These are phyloP conservation scores for Dunaliella sp. DNA, from an alignment of 139 green algal genomes.

Conservation along the genomic window DNA sequence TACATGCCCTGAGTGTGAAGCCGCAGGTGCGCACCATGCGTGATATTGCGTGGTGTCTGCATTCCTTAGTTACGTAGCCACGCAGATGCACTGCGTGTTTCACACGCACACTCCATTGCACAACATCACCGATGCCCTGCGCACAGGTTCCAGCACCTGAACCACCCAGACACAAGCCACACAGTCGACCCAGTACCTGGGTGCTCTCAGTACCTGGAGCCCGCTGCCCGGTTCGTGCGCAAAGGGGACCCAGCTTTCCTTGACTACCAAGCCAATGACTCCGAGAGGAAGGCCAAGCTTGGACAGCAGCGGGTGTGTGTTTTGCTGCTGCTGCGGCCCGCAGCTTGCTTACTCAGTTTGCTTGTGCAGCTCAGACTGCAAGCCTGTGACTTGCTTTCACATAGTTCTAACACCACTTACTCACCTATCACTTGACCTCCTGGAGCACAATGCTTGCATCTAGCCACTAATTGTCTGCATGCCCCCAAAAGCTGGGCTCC, in stretches of 20 bases:
- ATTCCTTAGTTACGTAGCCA: background rate
- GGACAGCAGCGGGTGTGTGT: conserved; percentile 9
- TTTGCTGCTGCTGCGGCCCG: background rate
- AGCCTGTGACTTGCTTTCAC: too few relatives aligned
- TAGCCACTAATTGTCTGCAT: background rate
- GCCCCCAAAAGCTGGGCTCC: background rate
- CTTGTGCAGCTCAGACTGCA: background rate
- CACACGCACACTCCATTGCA: background rate
- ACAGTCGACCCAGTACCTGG: background rate
- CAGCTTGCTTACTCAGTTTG: too few relatives aligned
- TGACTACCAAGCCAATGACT: conserved; percentile 12
- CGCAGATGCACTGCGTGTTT: background rate
- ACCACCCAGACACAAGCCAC: conserved; percentile 14
- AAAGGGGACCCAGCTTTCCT: conserved; percentile 13
- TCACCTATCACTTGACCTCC: too few relatives aligned
- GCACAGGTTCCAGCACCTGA: conserved; percentile 16
- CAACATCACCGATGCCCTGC: background rate
- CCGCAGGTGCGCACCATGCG: background rate
- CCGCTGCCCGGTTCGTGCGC: conserved; percentile 3
- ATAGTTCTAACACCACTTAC: too few relatives aligned
- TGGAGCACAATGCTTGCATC: background rate
- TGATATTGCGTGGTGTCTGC: background rate
- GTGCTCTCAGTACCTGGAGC: background rate
- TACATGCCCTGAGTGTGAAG: background rate
- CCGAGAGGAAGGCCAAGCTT: background rate